Conservation (phyloP, 164 flowering plant species). For the Protea cynaroides region DNA sequence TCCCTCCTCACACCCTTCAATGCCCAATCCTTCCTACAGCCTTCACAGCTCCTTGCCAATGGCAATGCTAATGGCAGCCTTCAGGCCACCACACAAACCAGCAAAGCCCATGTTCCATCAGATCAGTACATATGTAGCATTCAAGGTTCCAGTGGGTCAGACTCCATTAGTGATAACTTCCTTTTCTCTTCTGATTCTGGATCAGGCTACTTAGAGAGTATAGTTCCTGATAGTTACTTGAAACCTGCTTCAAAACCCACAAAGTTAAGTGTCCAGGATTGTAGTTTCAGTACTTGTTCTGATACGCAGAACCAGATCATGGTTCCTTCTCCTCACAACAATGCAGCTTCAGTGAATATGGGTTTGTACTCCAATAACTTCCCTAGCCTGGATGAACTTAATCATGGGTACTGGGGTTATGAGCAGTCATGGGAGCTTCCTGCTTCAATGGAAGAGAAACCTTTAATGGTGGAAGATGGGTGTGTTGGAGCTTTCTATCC, state of each 20-base stretch:
- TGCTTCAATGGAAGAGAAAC: constrained; percentile 25
- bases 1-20: constrained; percentile 43
- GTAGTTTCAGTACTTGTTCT: constrained; percentile 4
- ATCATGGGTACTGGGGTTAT: constrained; percentile 30
- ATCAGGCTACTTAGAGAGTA: constrained; percentile 81
- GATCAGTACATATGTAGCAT: constrained; percentile 4
- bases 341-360: not conserved
- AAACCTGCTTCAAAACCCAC: constrained; percentile 35
- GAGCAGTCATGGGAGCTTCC: constrained; percentile 27
- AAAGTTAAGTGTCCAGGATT: constrained; percentile 8
- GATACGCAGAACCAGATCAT: constrained; percentile 1
- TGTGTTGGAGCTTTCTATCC: constrained; percentile 48
- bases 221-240: constrained; percentile 67
- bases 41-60: constrained; percentile 20
- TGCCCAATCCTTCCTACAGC: constrained; percentile 29
- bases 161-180: constrained; percentile 16
- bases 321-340: constrained; percentile 5
- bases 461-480: constrained; percentile 41
- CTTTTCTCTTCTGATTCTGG: constrained; percentile 35
- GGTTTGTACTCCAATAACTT: constrained; percentile 5
- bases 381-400: constrained; percentile 23
- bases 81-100: constrained; percentile 13
- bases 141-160: constrained; percentile 18
- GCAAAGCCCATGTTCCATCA: constrained; percentile 11
- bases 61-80: constrained; percentile 1